A percentile compares a stretch with the other conserved stretches of the same genome.
Evolutionary conservation across 768 basidiomycete species (phyloP).

Genomic region (Xerocomellus dryophilus): DNA sequence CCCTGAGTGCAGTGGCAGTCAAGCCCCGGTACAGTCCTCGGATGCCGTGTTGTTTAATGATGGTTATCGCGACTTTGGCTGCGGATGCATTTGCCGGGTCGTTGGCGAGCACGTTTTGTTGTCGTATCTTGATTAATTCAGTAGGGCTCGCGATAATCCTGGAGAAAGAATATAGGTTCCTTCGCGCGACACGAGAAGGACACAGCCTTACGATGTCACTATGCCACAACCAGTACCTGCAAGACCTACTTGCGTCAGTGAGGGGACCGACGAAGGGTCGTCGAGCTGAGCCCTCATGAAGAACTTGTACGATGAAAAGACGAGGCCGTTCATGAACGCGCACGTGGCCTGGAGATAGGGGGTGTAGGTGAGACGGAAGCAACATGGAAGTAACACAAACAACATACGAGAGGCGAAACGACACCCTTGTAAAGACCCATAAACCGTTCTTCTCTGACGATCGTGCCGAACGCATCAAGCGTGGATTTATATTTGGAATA

Average conservation of each 20-base stretch:
- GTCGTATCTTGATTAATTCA: slow-evolving; percentile 85
- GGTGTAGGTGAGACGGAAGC: not conserved
- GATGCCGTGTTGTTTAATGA: slow-evolving; percentile 55
- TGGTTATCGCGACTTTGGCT: slow-evolving; percentile 49
- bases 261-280: slow-evolving; percentile 47
- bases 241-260: slow-evolving; percentile 66
- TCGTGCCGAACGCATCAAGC: slow-evolving; percentile 61
- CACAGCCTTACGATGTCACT: slow-evolving; percentile 61
- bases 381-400: not conserved
- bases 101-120: slow-evolving; percentile 51
- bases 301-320: slow-evolving; percentile 83
- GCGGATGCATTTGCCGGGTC: slow-evolving; percentile 42
- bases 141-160: slow-evolving; percentile 80
- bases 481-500: slow-evolving; percentile 60
- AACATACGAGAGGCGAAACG: slow-evolving; percentile 71
- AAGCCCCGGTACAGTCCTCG: slow-evolving; percentile 76
- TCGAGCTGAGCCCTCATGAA: slow-evolving; percentile 67
- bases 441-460: slow-evolving; percentile 67
- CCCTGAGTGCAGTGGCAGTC: slow-evolving; percentile 68
- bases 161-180: not conserved
- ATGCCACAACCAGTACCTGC: slow-evolving; percentile 82
- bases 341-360: slow-evolving; percentile 49
- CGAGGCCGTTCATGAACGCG: slow-evolving; percentile 79
- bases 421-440: slow-evolving; percentile 74
- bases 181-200: slow-evolving; percentile 1